Evolutionary conservation across 192 early-diverging fungal species (phyloP), one percentile per base, ranked within the genome.

Genomic region (Irineochytrium annulatum): DNA sequence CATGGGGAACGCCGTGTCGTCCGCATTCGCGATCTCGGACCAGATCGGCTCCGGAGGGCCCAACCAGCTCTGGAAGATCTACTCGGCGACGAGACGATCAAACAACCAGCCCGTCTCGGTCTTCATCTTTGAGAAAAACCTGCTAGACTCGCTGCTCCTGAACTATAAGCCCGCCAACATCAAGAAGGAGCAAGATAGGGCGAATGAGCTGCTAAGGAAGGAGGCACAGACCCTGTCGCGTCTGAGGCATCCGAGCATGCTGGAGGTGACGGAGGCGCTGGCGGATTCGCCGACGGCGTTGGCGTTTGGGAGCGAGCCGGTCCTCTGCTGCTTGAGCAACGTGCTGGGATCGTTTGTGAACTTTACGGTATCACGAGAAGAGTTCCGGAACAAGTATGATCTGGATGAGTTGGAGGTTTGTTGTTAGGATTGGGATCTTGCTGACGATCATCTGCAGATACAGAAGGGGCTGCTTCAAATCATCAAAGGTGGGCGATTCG

Each of bases 391-490:
- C 35, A 76, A 73, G 32, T 82, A 83, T 59, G 86, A 86, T 30
- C 64, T 92, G 62, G 90, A 92, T 56, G 87, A 89, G 45, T 65
- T 92, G 44, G 89, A 65, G 54, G 54, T 55, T 1, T 17, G 54
- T 6, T 11, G n/a, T 41, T 13, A n/a, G n/a, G n/a, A n/a, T n/a
- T n/a, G 8, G 37, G 37, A 41, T 41, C 8, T 41, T n/a, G 8
- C n/a, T 41, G 37, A n/a, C n/a, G 8, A 8, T 41, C 37, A n/a
- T 41, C 37, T n/a, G 37, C 2, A 88, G 80, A 81, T 91, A 43
- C 89, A 89, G 65, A 88, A 87, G 65, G 91, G 91, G 1, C 59
- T 93, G 20, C 63, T 88, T 13, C 87, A 89, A 63, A 69, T 91
- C 26, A 39, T 52, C 31, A 35, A 53, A 19, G 66, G 51, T 52